phyloP scores from a whole-genome alignment of 345 rosid genomes.

The Schrenkiella parvula region DNA sequence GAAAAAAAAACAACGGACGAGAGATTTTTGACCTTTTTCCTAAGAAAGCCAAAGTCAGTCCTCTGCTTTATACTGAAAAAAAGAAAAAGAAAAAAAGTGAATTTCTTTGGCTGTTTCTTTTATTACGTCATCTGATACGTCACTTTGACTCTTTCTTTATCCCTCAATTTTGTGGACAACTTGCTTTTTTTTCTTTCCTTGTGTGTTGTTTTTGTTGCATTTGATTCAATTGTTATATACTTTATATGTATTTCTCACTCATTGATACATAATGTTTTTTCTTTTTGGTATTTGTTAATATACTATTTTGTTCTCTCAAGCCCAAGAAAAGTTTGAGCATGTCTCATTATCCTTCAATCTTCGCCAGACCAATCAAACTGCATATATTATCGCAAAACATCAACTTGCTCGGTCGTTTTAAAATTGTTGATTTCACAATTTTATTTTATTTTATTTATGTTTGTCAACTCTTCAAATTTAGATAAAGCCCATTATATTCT shows the following conservation, averaged over 20 bases:
- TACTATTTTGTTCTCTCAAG: too few species aligned
- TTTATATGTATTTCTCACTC: too few species aligned
- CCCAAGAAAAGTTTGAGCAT: too few species aligned
- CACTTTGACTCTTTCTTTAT: neutral
- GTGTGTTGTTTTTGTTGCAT: neutral
- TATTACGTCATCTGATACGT: conserved; percentile 20
- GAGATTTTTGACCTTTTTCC: neutral
- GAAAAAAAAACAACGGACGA: conserved; percentile 18
- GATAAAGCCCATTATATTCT: neutral
- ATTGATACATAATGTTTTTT: too few species aligned
- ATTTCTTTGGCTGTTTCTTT: conserved; percentile 12
- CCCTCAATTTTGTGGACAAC: neutral
- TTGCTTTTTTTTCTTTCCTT: neutral
- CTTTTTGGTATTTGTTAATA: too few species aligned
- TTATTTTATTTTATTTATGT: too few species aligned
- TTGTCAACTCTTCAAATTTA: neutral
- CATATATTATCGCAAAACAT: too few species aligned
- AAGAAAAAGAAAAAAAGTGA: neutral
- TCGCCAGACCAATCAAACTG: too few species aligned
- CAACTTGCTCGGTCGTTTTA: too few species aligned
- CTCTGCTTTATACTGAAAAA: neutral
- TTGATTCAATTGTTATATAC: neutral
- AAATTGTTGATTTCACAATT: too few species aligned
- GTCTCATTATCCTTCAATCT: too few species aligned
- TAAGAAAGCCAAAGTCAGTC: neutral